Evolutionary conservation across 768 basidiomycete genomes (phyloP), one percentile per base, ranked within the genome.

Genomic region (Pleurotus tuoliensis): DNA sequence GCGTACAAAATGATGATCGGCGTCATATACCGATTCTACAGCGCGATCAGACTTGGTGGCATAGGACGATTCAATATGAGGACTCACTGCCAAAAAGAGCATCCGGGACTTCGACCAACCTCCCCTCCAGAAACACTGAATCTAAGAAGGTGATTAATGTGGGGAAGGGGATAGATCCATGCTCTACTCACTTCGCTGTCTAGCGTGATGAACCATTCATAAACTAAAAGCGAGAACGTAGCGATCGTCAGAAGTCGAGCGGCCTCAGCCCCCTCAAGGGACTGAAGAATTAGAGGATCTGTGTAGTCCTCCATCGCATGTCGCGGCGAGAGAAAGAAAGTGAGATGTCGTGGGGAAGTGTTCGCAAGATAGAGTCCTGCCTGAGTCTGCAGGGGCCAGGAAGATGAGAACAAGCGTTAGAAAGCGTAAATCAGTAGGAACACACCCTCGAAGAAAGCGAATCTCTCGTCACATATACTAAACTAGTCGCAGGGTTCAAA

Each of bases 111-210:
- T 56, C 1, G 67, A 67, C 69, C 71, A 75, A 51, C 63, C 52
- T 9, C 73, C 71, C 4, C 62, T 66, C 75, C 76, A 78, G 59
- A 76, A 78, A 51, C 74, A 69, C 47, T 69, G 63, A 8, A 72
- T 63, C 76, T 76, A 56, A 5, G 9, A 15, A 40, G 22, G 37
- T 18, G 24, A 43, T 45, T 5, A 13, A 30, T 16, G 40, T 15
- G 15, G 7, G 48, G 22, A 39, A 47, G 16, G 24, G 25, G 9
- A 11, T 4, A 4, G 30, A 34, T 34, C 30, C 30, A 3, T 9
- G 0, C 15, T 11, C 13, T 41, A 22, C 59, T 15, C 58, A 71
- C 75, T 67, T 77, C 76, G 44, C 73, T 67, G 40, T 73, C 69
- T 6, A 77, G 56, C 9, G 74, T 78, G 53, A 76, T 69, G 25